phyloP scores from a whole-genome alignment of 78 protist species.

The Acrasis kona region DNA sequence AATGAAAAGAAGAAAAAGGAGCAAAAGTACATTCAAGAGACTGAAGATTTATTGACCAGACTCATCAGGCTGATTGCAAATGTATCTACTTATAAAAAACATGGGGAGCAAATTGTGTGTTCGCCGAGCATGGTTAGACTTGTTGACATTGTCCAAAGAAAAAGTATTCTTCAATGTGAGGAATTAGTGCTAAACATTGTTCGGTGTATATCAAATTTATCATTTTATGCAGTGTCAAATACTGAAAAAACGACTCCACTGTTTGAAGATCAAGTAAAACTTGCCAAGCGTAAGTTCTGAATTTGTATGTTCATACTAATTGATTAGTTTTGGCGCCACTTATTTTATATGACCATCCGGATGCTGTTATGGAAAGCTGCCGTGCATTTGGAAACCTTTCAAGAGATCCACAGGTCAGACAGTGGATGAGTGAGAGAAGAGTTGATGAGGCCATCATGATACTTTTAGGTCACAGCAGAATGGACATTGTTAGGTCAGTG shows the following conservation, averaged over 20 bases:
- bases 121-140: too few species aligned
- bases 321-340: neutral
- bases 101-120: too few species aligned
- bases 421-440: neutral
- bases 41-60: too few species aligned
- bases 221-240: conserved; percentile 2
- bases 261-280: neutral
- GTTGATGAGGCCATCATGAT: conserved; percentile 11
- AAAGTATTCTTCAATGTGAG: neutral
- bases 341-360: conserved; percentile 3
- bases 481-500: neutral
- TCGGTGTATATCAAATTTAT: conserved; percentile 9
- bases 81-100: too few species aligned
- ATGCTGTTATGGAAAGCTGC: conserved; percentile 10
- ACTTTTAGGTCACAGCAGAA: conserved; percentile 7
- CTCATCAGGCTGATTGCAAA: too few species aligned
- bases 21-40: too few species aligned
- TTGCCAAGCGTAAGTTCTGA: too few species aligned
- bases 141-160: conserved; percentile 1
- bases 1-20: too few species aligned
- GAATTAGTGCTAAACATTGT: conserved; percentile 16
- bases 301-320: too few species aligned
- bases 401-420: conserved; percentile 2
- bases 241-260: neutral
- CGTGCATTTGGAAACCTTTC: conserved; percentile 34